phyloP scores from a whole-genome alignment of 2,329 filamentous ascomycete genomes.

The Eutypella sp. region DNA sequence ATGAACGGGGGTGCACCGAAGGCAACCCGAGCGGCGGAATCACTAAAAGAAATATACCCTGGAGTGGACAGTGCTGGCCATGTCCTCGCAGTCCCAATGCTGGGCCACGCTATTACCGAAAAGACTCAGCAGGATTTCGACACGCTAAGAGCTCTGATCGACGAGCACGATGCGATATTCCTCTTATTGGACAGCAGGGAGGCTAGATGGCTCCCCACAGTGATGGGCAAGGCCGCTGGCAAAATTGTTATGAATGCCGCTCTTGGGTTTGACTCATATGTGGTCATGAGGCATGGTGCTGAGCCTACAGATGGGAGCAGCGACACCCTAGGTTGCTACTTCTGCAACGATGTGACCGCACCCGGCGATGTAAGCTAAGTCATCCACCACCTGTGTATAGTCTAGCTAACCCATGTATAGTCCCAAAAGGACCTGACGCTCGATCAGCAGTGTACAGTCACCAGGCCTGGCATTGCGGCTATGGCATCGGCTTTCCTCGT shows the following conservation, averaged over 20 bases:
- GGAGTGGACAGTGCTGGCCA: constrained; percentile 79
- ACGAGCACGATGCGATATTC: constrained; percentile 87
- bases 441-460: constrained; percentile 97
- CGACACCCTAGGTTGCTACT: constrained; percentile 84
- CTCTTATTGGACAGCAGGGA: constrained; percentile 96
- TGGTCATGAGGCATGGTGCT: constrained; percentile 92
- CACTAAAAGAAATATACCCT: constrained; percentile 81
- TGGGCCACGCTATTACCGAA: constrained; percentile 81
- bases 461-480: constrained; percentile 83
- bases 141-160: constrained; percentile 67
- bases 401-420: constrained; percentile 40
- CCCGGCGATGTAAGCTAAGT: constrained; percentile 75
- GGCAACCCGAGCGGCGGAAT: constrained; percentile 73
- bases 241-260: constrained; percentile 98
- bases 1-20: constrained; percentile 79
- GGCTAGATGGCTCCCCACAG: constrained; percentile 88
- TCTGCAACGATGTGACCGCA: constrained; percentile 96
- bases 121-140: constrained; percentile 71
- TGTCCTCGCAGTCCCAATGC: constrained; percentile 86
- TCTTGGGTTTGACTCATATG: constrained; percentile 91
- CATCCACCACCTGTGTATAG: background rate
- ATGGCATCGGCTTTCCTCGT: constrained; percentile 90
- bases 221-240: constrained; percentile 87
- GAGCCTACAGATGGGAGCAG: constrained; percentile 51
- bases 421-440: constrained; percentile 92